A percentile compares a stretch with the other conserved stretches of the same genome.
Evolutionary conservation across 495 filamentous ascomycete species (phyloP).

Genomic region (Daldinia loculata): DNA sequence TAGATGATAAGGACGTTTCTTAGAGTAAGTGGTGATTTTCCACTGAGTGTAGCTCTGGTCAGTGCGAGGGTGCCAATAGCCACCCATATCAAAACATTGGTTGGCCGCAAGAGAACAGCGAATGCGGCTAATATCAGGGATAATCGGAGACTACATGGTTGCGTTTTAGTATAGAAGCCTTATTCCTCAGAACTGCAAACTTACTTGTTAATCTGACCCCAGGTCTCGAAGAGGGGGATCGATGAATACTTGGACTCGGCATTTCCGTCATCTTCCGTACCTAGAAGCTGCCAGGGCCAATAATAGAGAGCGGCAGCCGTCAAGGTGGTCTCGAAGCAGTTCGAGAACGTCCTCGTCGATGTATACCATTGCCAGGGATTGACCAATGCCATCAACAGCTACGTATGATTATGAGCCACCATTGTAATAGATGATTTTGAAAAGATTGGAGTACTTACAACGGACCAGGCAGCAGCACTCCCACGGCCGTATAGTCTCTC

Average conservation of each 20-base stretch:
- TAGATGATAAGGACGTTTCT: conserved; percentile 62
- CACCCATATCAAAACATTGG: conserved; percentile 88
- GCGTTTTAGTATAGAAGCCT: conserved; percentile 16
- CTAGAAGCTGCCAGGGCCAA: conserved; percentile 82
- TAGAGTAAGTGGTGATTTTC: conserved; percentile 51
- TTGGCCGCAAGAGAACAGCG: conserved; percentile 89
- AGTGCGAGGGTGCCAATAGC: conserved; percentile 57
- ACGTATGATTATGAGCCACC: conserved; percentile 17
- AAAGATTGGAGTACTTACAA: conserved; percentile 59
- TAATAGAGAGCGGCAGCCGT: conserved; percentile 80
- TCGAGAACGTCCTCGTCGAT: conserved; percentile 91
- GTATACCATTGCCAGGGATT: conserved; percentile 99
- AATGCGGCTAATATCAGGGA: conserved; percentile 79
- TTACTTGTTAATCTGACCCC: conserved; percentile 48
- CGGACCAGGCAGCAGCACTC: conserved; percentile 70
- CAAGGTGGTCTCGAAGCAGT: conserved; percentile 88
- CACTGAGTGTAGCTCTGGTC: conserved; percentile 51
- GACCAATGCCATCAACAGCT: conserved; percentile 75
- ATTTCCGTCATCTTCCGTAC: conserved; percentile 45
- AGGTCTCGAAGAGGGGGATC: conserved; percentile 30
- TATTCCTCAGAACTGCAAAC: conserved; percentile 2
- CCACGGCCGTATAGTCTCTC: conserved; percentile 72
- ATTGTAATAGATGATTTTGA: not conserved
- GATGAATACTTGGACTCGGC: conserved; percentile 40
- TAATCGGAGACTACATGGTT: conserved; percentile 62